Base-by-base conservation (phyloP, 805 yeast genomes). In the Wickerhamomyces canadensis region DNA sequence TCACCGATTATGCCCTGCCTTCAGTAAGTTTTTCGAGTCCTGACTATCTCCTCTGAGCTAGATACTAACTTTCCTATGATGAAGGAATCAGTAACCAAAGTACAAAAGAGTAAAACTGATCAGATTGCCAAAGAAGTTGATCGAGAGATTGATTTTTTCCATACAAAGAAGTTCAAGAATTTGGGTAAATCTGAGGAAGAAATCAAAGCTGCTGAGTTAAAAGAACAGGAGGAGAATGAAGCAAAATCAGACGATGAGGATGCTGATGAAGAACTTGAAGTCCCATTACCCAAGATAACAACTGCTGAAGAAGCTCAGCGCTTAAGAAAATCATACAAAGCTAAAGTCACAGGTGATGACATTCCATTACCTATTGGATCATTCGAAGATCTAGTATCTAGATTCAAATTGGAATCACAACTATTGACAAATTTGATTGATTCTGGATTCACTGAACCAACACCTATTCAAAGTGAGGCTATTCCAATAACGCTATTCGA, bases 401-500 rank as follows among this genome's bases (percentile, higher is more conserved):
- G 96, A 38, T 88, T 80, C 60, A 67, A 76, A 30, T 62, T 93
- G 24, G 79, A 82, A 52, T 67, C 66, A 42, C 59, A 63, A 16
- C 45, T 67, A 27, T 62, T 87, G 22, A 60, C 68, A 19, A 89
- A 88, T 52, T 62, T 91, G 43, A 66, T 80, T 16, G 74, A 75
- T 10, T 74, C 80, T 32, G 83, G 78, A 36, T 89, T 89, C 54
- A 73, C 78, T 1, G 84, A 79, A 44, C 98, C 98, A 6, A 91
- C 98, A 0, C 80, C 97, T 4, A 85, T 93, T 50, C 99, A 93
- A 62, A 75, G 87, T 43, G 97, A 93, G 59, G 78, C 88, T 2
- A 79, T 93, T 29, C 97, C 98, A 2, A 66, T 78, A 9, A 62
- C 85, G 12, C 62, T 87, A 36, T 69, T 75, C 36, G 72, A 68